Conservation (phyloP, 169 alveolate species). For the Babesia ovata region DNA sequence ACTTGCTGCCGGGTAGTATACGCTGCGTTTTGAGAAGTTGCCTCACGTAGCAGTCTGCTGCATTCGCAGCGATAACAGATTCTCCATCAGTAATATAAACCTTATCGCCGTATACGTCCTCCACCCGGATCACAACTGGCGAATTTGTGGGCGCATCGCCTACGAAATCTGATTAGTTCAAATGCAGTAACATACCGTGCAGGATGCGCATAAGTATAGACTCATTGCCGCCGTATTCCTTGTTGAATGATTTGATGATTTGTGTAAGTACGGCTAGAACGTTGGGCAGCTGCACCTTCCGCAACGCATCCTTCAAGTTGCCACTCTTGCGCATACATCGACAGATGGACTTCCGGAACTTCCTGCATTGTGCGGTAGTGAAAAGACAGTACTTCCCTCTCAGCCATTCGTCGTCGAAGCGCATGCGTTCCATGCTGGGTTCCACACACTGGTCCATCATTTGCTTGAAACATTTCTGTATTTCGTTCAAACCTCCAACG, state of each 20-base stretch:
- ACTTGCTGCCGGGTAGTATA: slow-evolving; percentile 35
- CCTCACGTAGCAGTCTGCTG: slow-evolving; percentile 47
- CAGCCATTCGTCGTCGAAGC: slow-evolving; percentile 41
- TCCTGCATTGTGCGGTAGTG: slow-evolving; percentile 39
- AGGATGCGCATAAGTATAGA: slow-evolving; percentile 36
- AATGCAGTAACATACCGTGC: slow-evolving; percentile 24
- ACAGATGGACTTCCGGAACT: slow-evolving; percentile 12
- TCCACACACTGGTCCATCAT: slow-evolving; percentile 19
- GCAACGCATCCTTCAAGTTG: slow-evolving; percentile 21
- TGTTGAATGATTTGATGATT: slow-evolving; percentile 7
- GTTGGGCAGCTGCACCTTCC: slow-evolving; percentile 53
- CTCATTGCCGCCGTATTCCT: slow-evolving; percentile 31
- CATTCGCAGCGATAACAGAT: slow-evolving; percentile 11
- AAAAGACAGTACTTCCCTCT: slow-evolving; percentile 33
- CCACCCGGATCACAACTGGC: slow-evolving; percentile 59
- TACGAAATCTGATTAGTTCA: neutral
- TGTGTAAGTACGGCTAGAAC: slow-evolving; percentile 30
- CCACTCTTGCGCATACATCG: slow-evolving; percentile 8
- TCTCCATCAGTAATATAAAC: slow-evolving; percentile 47
- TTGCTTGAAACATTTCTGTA: slow-evolving; percentile 43
- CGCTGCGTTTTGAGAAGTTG: slow-evolving; percentile 18
- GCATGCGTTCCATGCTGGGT: neutral
- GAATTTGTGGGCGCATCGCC: slow-evolving; percentile 51
- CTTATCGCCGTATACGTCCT: slow-evolving; percentile 16
- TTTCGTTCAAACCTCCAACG: slow-evolving; percentile 54